Conservation (phyloP, 2,329 filamentous ascomycete species). For the Didymella pinodella region DNA sequence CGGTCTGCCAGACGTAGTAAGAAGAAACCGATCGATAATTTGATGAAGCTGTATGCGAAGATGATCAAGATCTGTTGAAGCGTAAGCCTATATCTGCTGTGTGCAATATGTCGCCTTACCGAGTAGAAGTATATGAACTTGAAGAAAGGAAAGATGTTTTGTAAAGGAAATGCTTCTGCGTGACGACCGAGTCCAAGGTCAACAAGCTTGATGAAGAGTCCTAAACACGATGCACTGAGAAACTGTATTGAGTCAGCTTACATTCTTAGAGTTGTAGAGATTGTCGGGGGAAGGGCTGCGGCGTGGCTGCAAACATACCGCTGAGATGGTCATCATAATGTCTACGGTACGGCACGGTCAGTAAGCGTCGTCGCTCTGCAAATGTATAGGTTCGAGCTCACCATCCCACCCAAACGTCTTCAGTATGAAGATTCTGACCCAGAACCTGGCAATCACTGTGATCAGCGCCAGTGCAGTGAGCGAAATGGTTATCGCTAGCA, state of each 20-base stretch:
- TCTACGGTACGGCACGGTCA: neutral
- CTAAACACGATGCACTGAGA: neutral
- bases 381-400: neutral
- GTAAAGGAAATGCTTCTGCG: neutral
- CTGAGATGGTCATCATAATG: neutral
- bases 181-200: neutral
- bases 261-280: neutral
- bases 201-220: neutral
- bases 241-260: neutral
- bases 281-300: neutral
- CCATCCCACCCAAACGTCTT: neutral
- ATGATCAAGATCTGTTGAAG: neutral
- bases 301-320: neutral
- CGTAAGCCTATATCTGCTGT: neutral
- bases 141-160: neutral
- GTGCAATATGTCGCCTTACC: neutral
- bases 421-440: neutral
- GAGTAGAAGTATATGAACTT: slow-evolving; percentile 1
- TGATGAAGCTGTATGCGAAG: slow-evolving; percentile 1
- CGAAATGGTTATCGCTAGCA: neutral
- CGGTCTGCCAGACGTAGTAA: neutral
- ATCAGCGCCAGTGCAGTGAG: neutral
- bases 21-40: neutral
- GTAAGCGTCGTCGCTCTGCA: neutral
- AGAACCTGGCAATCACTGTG: neutral